Conservation (phyloP, 1,284 basidiomycete genomes). For the Rhodotorula sp. region DNA sequence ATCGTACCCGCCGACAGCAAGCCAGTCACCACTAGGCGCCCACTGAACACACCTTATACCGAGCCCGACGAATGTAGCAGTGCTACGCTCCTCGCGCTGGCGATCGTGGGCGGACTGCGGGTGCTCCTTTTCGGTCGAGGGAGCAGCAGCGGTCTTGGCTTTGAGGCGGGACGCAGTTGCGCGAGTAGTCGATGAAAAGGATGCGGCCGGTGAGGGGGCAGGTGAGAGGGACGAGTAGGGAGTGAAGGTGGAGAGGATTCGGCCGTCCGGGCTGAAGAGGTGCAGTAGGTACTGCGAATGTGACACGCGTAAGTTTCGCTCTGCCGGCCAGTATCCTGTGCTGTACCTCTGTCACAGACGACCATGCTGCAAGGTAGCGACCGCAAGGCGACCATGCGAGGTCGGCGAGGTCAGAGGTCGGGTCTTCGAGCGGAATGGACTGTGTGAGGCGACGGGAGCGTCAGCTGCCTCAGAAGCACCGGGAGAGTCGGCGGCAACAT, state of each 20-base stretch:
- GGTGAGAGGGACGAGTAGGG: conserved; percentile 25
- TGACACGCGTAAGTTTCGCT: background rate
- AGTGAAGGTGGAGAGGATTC: conserved; percentile 23
- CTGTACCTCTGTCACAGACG: conserved; percentile 30
- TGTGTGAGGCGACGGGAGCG: background rate
- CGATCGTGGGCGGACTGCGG: background rate
- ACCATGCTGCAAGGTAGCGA: conserved; percentile 43
- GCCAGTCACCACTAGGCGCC: conserved; percentile 47
- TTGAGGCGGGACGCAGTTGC: background rate
- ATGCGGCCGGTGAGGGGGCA: background rate
- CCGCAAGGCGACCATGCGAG: conserved; percentile 43
- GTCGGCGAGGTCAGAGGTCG: conserved; percentile 35
- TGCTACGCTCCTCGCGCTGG: conserved; percentile 15
- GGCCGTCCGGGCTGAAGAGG: conserved; percentile 35
- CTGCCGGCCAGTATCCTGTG: background rate
- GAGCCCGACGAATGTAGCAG: conserved; percentile 41
- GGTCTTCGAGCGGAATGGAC: conserved; percentile 34
- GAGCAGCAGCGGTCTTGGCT: too few species aligned
- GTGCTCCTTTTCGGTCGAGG: background rate
- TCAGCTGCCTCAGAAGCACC: background rate
- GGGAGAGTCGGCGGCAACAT: background rate
- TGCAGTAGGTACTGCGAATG: conserved; percentile 37
- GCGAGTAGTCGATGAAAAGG: background rate
- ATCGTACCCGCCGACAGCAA: conserved; percentile 50
- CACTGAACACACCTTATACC: conserved; percentile 49